A percentile compares a stretch with the other conserved stretches of the same genome.
Evolutionary conservation across 2,329 filamentous ascomycete species (phyloP).

Genomic region (Monosporascus sp.): DNA sequence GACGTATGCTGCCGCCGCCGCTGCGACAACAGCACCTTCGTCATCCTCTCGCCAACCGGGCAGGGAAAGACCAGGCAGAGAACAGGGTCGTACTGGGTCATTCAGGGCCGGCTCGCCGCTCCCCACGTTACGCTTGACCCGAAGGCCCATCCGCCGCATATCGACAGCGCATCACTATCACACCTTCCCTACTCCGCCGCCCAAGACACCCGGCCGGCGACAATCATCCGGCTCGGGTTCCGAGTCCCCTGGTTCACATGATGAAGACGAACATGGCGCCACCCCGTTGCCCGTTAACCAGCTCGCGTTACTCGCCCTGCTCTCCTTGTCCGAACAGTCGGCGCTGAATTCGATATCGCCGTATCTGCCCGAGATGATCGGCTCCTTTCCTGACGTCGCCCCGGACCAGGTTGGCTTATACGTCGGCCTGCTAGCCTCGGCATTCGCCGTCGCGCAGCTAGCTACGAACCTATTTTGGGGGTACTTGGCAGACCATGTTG

Average conservation of each 20-base stretch:
- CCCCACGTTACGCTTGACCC: conserved; percentile 14
- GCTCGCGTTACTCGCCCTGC: conserved; percentile 76
- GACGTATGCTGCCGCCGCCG: conserved; percentile 12
- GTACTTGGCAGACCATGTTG: conserved; percentile 72
- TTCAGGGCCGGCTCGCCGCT: conserved; percentile 28
- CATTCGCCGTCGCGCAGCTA: conserved; percentile 89
- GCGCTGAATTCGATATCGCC: conserved; percentile 94
- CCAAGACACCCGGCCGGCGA: conserved; percentile 52
- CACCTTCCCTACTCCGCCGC: conserved; percentile 72
- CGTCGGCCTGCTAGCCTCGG: conserved; percentile 82
- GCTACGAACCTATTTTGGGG: conserved; percentile 91
- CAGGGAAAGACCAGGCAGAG: conserved; percentile 8
- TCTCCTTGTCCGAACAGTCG: conserved; percentile 90
- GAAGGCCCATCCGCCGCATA: conserved; percentile 19
- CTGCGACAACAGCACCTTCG: conserved; percentile 10
- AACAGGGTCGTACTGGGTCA: conserved; percentile 20
- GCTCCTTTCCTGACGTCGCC: conserved; percentile 75
- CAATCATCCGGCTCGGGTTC: conserved; percentile 21
- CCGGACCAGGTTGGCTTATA: conserved; percentile 71
- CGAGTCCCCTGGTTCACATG: conserved; percentile 23
- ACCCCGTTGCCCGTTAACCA: conserved; percentile 78
- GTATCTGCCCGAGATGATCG: conserved; percentile 90
- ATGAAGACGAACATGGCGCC: conserved; percentile 32
- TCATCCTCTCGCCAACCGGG: conserved; percentile 12
- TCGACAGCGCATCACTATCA: conserved; percentile 61